phyloP scores from a whole-genome alignment of 768 basidiomycete species.

The Asterophora parasitica region DNA sequence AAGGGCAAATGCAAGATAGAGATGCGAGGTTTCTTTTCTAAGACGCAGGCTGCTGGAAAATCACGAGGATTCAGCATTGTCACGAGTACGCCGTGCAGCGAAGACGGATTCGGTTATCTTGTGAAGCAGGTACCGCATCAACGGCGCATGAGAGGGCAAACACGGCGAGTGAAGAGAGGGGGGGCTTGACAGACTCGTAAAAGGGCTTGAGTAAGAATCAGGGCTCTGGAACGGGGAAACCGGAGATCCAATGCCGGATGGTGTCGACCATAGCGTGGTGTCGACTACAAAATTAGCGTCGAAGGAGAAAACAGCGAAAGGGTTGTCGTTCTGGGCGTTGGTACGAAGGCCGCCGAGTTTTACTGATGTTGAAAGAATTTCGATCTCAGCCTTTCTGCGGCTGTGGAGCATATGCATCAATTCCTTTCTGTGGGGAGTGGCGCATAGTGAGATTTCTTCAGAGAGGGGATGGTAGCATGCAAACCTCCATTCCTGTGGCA shows the following conservation, averaged over 20 bases:
- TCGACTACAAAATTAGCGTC: not conserved
- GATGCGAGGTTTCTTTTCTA: no score
- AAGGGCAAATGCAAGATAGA: no score
- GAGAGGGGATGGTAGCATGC: conserved; percentile 7
- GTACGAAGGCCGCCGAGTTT: conserved; percentile 2
- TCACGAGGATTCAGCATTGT: not conserved
- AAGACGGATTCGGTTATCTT: conserved; percentile 20
- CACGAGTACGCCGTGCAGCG: conserved; percentile 8
- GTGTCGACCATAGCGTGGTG: not conserved
- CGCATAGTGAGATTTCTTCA: conserved; percentile 4
- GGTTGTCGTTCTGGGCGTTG: not conserved
- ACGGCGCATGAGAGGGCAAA: conserved; percentile 14
- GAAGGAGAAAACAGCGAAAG: not conserved
- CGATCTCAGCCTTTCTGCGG: conserved; percentile 92
- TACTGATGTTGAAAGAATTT: conserved; percentile 44
- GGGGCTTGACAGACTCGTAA: conserved; percentile 3
- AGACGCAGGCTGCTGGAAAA: not conserved
- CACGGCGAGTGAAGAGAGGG: not conserved
- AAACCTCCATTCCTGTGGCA: conserved; percentile 70
- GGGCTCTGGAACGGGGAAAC: not conserved
- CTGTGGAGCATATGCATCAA: conserved; percentile 73
- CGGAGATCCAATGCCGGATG: not conserved
- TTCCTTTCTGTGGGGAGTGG: conserved; percentile 54
- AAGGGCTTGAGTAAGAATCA: conserved; percentile 8
- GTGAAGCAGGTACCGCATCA: conserved; percentile 21